A percentile compares a stretch with the other conserved stretches of the same genome.
Evolutionary conservation across 2,329 filamentous ascomycete genomes (phyloP).

Genomic region (Trichoderma asperellum): DNA sequence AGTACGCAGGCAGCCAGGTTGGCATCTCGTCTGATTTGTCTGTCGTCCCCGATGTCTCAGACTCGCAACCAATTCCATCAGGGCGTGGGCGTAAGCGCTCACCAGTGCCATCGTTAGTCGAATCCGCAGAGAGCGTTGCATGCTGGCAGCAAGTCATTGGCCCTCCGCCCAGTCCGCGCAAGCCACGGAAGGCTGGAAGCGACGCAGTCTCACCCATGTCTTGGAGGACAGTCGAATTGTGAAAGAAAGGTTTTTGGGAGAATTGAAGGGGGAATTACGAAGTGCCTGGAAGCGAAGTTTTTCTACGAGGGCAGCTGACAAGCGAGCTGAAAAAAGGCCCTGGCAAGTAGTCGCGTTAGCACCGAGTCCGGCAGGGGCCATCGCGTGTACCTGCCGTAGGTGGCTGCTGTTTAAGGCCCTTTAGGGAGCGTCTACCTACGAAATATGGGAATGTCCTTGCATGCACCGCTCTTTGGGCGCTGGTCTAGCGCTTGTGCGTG

Average conservation of each 20-base stretch:
- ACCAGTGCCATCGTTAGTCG: neutral
- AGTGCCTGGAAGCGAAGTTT: neutral
- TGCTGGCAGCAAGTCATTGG: constrained; percentile 23
- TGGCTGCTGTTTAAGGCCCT: neutral
- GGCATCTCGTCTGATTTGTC: neutral
- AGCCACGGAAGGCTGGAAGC: constrained; percentile 16
- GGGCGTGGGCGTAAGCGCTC: constrained; percentile 18
- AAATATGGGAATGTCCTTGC: neutral
- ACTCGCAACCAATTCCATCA: constrained; percentile 18
- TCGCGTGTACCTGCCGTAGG: constrained; percentile 15
- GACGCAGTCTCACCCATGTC: constrained; percentile 7
- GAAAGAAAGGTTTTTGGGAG: neutral
- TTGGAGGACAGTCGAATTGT: neutral
- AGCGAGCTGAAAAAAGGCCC: constrained; percentile 17
- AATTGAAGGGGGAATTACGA: neutral
- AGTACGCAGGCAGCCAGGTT: neutral
- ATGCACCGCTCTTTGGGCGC: neutral
- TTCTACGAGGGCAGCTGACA: neutral
- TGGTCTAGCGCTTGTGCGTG: neutral
- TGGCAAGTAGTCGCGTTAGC: constrained; percentile 6
- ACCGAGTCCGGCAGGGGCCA: neutral
- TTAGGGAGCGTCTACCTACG: neutral
- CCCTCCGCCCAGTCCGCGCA: neutral
- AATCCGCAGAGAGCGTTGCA: neutral
- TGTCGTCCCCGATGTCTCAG: constrained; percentile 16